Conservation (phyloP, 2,329 filamentous ascomycete species). For the Monilinia fructigena region DNA sequence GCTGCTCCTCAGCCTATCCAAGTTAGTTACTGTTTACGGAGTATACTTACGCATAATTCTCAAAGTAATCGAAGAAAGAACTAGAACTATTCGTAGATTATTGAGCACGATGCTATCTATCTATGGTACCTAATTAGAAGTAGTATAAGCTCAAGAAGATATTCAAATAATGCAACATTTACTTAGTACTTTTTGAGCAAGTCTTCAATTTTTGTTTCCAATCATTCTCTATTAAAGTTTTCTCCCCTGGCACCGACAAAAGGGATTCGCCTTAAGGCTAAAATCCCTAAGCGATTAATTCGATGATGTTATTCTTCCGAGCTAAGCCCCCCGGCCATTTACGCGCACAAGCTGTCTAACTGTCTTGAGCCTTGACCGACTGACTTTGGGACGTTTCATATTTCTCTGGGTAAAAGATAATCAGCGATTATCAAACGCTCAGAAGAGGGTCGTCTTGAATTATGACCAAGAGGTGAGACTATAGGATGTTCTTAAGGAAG, state of each 20-base stretch:
- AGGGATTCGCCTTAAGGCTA: constrained; percentile 8
- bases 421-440: constrained; percentile 18
- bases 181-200: too few relatives aligned
- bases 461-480: constrained; percentile 8
- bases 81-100: background rate
- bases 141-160: too few relatives aligned
- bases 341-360: constrained; percentile 1
- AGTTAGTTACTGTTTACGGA: background rate
- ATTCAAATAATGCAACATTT: too few relatives aligned
- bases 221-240: background rate
- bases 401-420: constrained; percentile 11
- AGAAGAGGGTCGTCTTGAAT: constrained; percentile 2
- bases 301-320: constrained; percentile 14
- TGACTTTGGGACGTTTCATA: constrained; percentile 20
- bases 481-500: background rate
- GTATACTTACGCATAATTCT: too few relatives aligned
- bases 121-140: too few relatives aligned
- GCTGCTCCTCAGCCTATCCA: background rate
- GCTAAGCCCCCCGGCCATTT: constrained; percentile 1
- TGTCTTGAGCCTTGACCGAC: background rate
- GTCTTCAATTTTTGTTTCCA: too few relatives aligned
- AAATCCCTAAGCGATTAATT: background rate
- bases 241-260: background rate
- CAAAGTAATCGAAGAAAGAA: background rate
- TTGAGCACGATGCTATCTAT: too few relatives aligned